Conservation (phyloP, 2,329 filamentous ascomycete genomes). For the Scedosporium aurantiacum region DNA sequence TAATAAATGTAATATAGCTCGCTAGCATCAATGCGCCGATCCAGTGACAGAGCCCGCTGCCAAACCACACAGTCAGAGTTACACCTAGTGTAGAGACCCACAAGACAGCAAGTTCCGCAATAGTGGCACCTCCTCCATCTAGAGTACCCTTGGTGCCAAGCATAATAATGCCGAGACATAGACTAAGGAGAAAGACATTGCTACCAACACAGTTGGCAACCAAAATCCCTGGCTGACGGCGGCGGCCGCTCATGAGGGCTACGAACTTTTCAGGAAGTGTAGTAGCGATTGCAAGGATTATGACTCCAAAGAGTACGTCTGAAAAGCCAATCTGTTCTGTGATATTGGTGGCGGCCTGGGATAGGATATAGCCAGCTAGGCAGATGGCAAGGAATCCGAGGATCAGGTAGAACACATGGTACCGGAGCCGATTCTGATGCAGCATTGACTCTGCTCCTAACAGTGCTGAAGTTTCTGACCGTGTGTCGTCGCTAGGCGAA, state of each 20-base stretch:
- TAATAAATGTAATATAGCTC: constrained; percentile 12
- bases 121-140: constrained; percentile 8
- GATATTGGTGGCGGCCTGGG: constrained; percentile 32
- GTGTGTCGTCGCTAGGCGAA: not conserved
- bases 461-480: not conserved
- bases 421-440: constrained; percentile 5
- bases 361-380: constrained; percentile 37
- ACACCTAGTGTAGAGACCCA: constrained; percentile 12
- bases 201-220: constrained; percentile 41
- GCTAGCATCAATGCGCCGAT: constrained; percentile 10
- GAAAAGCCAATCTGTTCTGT: constrained; percentile 30
- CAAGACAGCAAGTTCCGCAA: constrained; percentile 10
- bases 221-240: constrained; percentile 36
- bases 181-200: constrained; percentile 41
- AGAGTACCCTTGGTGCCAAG: constrained; percentile 7
- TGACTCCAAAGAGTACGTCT: constrained; percentile 33
- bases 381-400: constrained; percentile 33
- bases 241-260: constrained; percentile 33
- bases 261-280: constrained; percentile 43
- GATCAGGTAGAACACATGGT: constrained; percentile 23
- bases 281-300: constrained; percentile 37
- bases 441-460: not conserved
- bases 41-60: constrained; percentile 6
- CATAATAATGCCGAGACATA: constrained; percentile 32
- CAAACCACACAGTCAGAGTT: constrained; percentile 13